These are phyloP conservation scores for Barbarea vulgaris DNA, from an alignment of 345 rosid species.

Conservation along the genomic window DNA sequence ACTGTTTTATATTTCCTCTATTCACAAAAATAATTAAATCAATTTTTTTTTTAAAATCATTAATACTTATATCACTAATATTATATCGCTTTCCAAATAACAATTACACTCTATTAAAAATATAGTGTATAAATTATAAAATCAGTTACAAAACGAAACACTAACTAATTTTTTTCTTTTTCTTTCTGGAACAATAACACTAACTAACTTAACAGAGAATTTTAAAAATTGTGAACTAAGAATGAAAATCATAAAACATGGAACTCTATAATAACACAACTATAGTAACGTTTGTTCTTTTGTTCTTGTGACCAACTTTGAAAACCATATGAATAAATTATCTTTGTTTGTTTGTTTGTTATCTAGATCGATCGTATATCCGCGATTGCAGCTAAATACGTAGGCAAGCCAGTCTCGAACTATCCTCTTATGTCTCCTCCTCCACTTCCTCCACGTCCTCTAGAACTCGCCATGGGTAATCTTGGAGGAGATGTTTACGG, in stretches of 20 bases:
- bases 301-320: constrained; percentile 5
- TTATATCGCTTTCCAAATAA: neutral
- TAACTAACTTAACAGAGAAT: neutral
- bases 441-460: constrained; percentile 56
- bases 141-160: neutral
- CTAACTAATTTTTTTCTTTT: neutral
- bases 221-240: neutral
- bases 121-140: neutral
- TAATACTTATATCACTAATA: neutral
- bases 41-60: neutral
- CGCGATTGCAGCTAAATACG: constrained; percentile 90
- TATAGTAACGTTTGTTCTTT: neutral
- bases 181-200: too few relatives aligned
- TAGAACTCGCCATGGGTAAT: constrained; percentile 67
- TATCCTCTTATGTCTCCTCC: constrained; percentile 73
- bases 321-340: neutral
- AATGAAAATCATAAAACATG: neutral
- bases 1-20: too few relatives aligned
- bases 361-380: constrained; percentile 85
- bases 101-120: neutral
- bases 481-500: constrained; percentile 69
- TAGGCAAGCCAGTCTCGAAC: constrained; percentile 85
- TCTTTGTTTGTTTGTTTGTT: constrained; percentile 3
- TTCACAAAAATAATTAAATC: neutral
- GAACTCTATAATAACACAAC: neutral